Conservation (phyloP, 2,329 filamentous ascomycete species). For the Phyllosticta citrichinensis region DNA sequence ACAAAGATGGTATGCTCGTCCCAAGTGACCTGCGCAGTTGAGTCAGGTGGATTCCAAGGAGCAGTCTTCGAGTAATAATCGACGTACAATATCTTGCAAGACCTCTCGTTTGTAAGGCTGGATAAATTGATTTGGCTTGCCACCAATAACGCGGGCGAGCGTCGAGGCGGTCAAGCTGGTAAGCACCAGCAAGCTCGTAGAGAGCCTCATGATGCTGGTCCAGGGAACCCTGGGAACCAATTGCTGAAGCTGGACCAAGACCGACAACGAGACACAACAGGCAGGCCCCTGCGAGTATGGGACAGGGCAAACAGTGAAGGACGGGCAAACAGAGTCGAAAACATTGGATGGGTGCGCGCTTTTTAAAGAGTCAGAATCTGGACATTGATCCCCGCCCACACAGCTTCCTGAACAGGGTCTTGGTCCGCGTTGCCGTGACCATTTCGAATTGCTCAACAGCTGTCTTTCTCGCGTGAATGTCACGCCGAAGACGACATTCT, state of each 20-base stretch:
- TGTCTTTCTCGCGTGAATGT: background rate
- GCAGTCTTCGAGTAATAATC: background rate
- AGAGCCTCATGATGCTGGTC: slow-evolving; percentile 7
- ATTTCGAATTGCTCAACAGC: background rate
- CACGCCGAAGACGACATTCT: background rate
- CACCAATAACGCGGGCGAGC: slow-evolving; percentile 39
- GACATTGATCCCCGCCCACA: background rate
- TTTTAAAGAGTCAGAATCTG: background rate
- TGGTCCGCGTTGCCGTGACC: background rate
- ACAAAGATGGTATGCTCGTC: slow-evolving; percentile 63
- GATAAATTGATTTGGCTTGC: slow-evolving; percentile 40
- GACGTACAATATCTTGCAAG: slow-evolving; percentile 46
- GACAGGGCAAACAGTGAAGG: background rate
- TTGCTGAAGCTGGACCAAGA: background rate
- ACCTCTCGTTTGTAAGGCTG: slow-evolving; percentile 39
- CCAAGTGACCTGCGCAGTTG: slow-evolving; percentile 49
- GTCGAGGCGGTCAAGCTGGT: slow-evolving; percentile 35
- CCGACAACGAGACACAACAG: background rate
- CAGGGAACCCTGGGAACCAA: background rate
- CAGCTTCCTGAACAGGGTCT: background rate
- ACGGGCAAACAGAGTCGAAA: background rate
- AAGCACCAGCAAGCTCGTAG: slow-evolving; percentile 18
- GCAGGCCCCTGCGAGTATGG: background rate
- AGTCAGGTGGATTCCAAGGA: background rate
- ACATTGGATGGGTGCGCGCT: background rate